Base-by-base conservation (phyloP, 2,329 filamentous ascomycete species). In the Calonectria honghensis region DNA sequence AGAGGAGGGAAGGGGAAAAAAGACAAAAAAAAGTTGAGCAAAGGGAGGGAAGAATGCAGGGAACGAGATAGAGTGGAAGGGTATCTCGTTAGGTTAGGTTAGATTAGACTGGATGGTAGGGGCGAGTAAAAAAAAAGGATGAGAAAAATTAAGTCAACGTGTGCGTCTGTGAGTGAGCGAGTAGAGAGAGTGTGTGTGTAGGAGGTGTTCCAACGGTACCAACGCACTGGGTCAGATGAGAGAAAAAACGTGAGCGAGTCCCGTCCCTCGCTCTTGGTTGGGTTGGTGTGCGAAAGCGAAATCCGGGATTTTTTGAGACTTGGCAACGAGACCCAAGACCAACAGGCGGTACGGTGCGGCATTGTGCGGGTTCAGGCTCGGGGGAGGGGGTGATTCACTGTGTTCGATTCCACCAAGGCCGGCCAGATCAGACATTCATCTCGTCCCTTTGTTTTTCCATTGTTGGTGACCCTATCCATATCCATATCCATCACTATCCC, bases 181-280 rank as follows among this genome's bases (percentile, higher is more conserved):
- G 41, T 37, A 45, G 41, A 51, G n/a, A 29, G 51, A 35, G 37
- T 18, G 37, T 39, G 66, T 45, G 70, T 57, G 71, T 48, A 65
- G 54, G 45, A 48, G 52, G 32, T 52, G 57, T 57, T 63, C 57
- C 32, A 57, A 39, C 59, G 67, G 67, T 70, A 67, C 72, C 67
- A 61, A 66, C 66, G 41, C 61, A 65, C 59, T 39, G 71, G 71
- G 73, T 70, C 61, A 70, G 32, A 71, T 35, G 70, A 67, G 73
- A 61, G 50, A 29, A 65, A 48, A 59, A 37, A 65, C 54, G 45
- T 51, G 37, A 41, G 24, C 51, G 39, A 54, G 37, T 52, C 29
- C 54, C 35, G 37, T 52, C 29, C 54, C 35, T 68, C 27, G 59
- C 35, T 68, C 29, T 48, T 24, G 45, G 45, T 48, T 48, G 45